Evolutionary conservation across 352 stramenopile species (phyloP).

Genomic region (Aphanomyces stellatus): DNA sequence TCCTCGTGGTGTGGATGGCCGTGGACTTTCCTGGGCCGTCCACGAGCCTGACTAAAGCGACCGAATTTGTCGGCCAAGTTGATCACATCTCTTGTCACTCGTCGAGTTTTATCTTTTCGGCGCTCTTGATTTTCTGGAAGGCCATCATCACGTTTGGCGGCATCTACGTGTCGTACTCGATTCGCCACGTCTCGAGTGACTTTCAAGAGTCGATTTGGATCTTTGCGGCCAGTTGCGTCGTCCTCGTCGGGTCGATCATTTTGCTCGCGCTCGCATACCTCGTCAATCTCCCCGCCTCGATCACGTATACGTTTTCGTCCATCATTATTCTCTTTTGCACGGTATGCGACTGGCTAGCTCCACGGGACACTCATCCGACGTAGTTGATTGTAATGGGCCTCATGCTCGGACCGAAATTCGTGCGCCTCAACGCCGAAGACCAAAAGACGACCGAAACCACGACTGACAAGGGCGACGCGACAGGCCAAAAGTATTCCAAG

Average conservation of each 20-base stretch:
- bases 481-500: neutral
- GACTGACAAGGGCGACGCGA: neutral
- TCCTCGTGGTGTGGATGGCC: neutral
- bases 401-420: neutral
- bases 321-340: constrained; percentile 24
- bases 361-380: neutral
- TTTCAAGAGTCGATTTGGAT: constrained; percentile 20
- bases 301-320: constrained; percentile 28
- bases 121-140: constrained; percentile 51
- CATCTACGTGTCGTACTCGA: constrained; percentile 27
- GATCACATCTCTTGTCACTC: constrained; percentile 23
- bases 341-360: neutral
- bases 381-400: neutral
- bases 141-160: constrained; percentile 33
- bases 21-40: neutral
- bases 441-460: neutral
- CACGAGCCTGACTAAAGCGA: neutral
- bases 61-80: neutral
- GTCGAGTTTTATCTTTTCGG: constrained; percentile 42
- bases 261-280: constrained; percentile 36
- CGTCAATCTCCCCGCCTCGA: constrained; percentile 23
- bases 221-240: constrained; percentile 26
- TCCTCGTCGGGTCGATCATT: constrained; percentile 27
- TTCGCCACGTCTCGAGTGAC: constrained; percentile 3
- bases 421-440: neutral